Base-by-base conservation (phyloP, 148 eudicot genomes). In the Nepenthes mirabilis region DNA sequence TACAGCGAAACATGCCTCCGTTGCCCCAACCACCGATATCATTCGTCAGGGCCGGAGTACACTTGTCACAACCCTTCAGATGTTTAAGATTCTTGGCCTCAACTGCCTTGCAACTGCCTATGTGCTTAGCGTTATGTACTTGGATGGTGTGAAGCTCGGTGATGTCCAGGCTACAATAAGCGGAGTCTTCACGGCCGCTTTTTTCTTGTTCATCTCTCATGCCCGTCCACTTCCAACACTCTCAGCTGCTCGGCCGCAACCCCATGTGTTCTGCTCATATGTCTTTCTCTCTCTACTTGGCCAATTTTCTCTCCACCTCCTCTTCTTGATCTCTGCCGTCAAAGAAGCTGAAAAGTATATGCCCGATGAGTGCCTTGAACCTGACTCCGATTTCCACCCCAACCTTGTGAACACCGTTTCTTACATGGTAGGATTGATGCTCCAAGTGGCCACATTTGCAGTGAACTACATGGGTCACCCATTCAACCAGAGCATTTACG, bases 381-480 rank as follows among this genome's bases (percentile, higher is more conserved):
- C 96, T 0, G 96, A 91, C 65, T 91, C 97, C 0, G 82, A 74
- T 1, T 88, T 91, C 70, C 94, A 91, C 64, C 96, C 96, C 5
- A 91, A 88, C 55, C 75, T 91, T 58, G 96, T 91, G 37, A 88
- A 91, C 47, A 91, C 98, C 0, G 96, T 91, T 51, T 88, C 94
- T 2, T 91, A 91, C 75, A 91, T 88, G 94, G 96, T 88, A 47
- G 81, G 80, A 52, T 49, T 91, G 85, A 91, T 91, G 98, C 82
- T 91, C 48, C 98, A 91, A 70, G 98, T 91, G 59, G 96, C 98
- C 35, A 91, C 96, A 33, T 91, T 91, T 79, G 98, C 98, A 13
- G 98, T 91, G 51, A 91, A 91, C 64, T 91, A 91, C 76, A 91
- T 85, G 83, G 98, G 98, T 2, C 98, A 91, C 70, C 98, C 96